Base-by-base conservation (phyloP, 1,284 basidiomycete genomes). In the Tilletia horrida region DNA sequence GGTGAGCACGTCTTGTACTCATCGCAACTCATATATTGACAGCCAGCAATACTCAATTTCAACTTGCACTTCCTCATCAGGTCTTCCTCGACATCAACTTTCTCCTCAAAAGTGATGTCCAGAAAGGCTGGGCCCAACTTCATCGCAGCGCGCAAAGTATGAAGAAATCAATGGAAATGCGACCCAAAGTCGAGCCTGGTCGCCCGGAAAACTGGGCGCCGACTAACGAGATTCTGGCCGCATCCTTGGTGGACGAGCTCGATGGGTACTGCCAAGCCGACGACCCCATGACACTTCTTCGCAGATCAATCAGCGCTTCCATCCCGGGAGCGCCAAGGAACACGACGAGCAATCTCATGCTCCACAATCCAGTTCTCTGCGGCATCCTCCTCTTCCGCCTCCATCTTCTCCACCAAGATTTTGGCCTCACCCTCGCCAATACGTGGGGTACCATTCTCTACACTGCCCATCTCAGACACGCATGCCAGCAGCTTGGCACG, bases 11-110 rank as follows among this genome's bases (percentile, higher is more conserved):
- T n/a, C n/a, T n/a, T n/a, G n/a, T n/a, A n/a, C n/a, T n/a, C n/a
- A n/a, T n/a, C n/a, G n/a, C n/a, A n/a, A n/a, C n/a, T n/a, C n/a
- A n/a, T n/a, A n/a, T n/a, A n/a, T n/a, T n/a, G n/a, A n/a, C n/a
- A n/a, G n/a, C n/a, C n/a, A n/a, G n/a, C n/a, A n/a, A n/a, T n/a
- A n/a, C n/a, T n/a, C n/a, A n/a, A n/a, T n/a, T n/a, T n/a, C n/a
- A n/a, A n/a, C n/a, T n/a, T n/a, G n/a, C n/a, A n/a, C n/a, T n/a
- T n/a, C n/a, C n/a, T n/a, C n/a, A n/a, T n/a, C 47, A 48, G 18
- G 25, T 48, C 18, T 48, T 48, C 47, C 9, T 48, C 47, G 47
- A 48, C 18, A 48, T 48, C 47, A 48, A 48, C 47, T 11, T n/a
- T 23, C 8, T n/a, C 25, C 47, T 48, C 47, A 7, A 7, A 8